Evolutionary conservation across 768 basidiomycete species (phyloP), one percentile per base, ranked within the genome.

Genomic region (Russula abietina): DNA sequence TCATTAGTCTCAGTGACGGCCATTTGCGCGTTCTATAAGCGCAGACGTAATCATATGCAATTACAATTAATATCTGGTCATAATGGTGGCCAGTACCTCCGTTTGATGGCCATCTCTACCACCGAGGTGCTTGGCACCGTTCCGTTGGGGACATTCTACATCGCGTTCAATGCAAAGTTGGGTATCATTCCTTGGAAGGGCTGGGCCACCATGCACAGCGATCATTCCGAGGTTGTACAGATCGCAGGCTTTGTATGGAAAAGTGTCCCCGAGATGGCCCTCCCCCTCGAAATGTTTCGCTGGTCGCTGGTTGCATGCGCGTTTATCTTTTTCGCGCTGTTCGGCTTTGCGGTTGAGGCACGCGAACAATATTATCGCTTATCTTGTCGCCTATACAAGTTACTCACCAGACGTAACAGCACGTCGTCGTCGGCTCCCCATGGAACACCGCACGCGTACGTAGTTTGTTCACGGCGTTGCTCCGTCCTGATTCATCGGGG

Each of bases 291-390:
- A 62, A 52, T 73, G 8, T 66, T 65, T 0, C 76, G 83, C 11
- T 85, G 83, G 83, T 55, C 70, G 0, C 67, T 68, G 2, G 70
- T 77, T 14, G 32, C 73, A 30, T 75, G 72, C 8, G 73, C 79
- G 0, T 70, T 79, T 45, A 14, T 79, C 4, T 80, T 83, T 69
- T 76, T 84, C 61, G 71, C 62, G 0, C 83, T 84, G 75, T 84
- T 85, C 61, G 79, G 82, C 0, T 81, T 83, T 59, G 79, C 81
- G 1, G 68, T 73, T 43, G 82, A 84, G 55, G 81, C 78, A 17
- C 69, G 75, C 39, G 69, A 62, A 48, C 73, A 78, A 57, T 81
- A 81, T 64, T 50, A 56, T 38, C 55, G 61, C 24, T 68, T 64
- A 57, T 81, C 81, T 64, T 50, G 55, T 38, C 55, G 61, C 24